Evolutionary conservation across 768 basidiomycete genomes (phyloP).

Genomic region (Piloderma croceum): DNA sequence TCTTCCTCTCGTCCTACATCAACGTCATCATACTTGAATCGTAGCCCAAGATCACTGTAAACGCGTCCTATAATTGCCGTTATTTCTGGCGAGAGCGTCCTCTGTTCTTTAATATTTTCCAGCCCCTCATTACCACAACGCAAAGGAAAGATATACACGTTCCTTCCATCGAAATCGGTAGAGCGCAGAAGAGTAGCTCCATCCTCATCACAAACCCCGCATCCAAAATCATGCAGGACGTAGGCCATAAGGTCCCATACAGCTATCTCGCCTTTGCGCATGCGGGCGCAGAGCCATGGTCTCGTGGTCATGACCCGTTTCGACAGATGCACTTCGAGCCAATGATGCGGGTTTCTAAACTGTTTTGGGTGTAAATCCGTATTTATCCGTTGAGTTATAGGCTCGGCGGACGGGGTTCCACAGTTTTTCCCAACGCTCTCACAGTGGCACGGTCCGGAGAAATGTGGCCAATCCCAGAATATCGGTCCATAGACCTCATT

Average conservation of each 20-base stretch:
- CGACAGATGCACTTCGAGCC: conserved; percentile 44
- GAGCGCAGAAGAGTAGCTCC: conserved; percentile 1
- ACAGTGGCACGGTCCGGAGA: conserved; percentile 47
- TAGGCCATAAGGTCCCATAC: conserved; percentile 41
- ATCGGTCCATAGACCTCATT: conserved; percentile 48
- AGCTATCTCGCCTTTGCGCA: conserved; percentile 14
- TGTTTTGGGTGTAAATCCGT: conserved; percentile 18
- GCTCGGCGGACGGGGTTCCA: conserved; percentile 9
- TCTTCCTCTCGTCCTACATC: no score
- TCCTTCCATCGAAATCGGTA: not conserved
- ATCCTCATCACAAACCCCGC: conserved; percentile 27
- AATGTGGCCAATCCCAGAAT: conserved; percentile 50
- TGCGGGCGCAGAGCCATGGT: conserved; percentile 13
- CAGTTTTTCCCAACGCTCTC: conserved; percentile 16
- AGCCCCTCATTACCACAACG: not conserved
- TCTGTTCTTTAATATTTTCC: not conserved
- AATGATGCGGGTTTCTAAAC: conserved; percentile 38
- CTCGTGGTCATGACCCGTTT: conserved; percentile 27
- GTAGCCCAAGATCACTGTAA: not conserved
- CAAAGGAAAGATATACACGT: not conserved
- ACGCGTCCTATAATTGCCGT: not conserved
- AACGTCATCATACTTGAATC: no score
- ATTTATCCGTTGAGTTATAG: conserved; percentile 1
- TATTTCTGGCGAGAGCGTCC: not conserved
- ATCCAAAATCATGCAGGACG: conserved; percentile 40